These are phyloP conservation scores for Lachnellula hyalina DNA, from an alignment of 2,329 filamentous ascomycete genomes.

Conservation along the genomic window DNA sequence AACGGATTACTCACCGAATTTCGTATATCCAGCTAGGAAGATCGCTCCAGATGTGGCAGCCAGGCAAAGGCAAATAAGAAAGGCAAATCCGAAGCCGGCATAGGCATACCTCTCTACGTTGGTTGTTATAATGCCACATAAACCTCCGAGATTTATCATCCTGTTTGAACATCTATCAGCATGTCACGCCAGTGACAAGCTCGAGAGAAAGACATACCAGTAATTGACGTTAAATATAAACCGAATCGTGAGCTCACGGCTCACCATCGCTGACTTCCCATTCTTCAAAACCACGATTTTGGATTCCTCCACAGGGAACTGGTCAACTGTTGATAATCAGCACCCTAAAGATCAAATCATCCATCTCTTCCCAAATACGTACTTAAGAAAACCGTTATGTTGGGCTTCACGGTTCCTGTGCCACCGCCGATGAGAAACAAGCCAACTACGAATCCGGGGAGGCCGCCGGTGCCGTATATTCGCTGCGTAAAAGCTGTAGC, in stretches of 20 bases:
- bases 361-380: background rate
- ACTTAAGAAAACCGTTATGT: conserved; percentile 54
- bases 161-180: conserved; percentile 43
- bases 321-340: conserved; percentile 43
- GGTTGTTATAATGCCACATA: conserved; percentile 35
- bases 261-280: conserved; percentile 53
- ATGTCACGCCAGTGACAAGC: too few species aligned
- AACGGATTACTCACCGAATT: background rate
- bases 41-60: too few species aligned
- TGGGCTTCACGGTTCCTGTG: conserved; percentile 52
- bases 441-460: too few species aligned
- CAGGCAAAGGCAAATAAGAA: conserved; percentile 28
- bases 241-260: conserved; percentile 49
- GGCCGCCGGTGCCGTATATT: too few species aligned
- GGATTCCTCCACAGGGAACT: conserved; percentile 41
- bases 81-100: conserved; percentile 45
- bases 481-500: too few species aligned
- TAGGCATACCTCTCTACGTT: conserved; percentile 20
- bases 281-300: conserved; percentile 41
- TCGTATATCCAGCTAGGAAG: background rate
- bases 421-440: too few species aligned
- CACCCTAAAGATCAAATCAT: background rate
- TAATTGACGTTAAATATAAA: conserved; percentile 48
- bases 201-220: conserved; percentile 34
- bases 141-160: conserved; percentile 60